Conservation (phyloP, 768 basidiomycete species). For the Termitomyces sp. region DNA sequence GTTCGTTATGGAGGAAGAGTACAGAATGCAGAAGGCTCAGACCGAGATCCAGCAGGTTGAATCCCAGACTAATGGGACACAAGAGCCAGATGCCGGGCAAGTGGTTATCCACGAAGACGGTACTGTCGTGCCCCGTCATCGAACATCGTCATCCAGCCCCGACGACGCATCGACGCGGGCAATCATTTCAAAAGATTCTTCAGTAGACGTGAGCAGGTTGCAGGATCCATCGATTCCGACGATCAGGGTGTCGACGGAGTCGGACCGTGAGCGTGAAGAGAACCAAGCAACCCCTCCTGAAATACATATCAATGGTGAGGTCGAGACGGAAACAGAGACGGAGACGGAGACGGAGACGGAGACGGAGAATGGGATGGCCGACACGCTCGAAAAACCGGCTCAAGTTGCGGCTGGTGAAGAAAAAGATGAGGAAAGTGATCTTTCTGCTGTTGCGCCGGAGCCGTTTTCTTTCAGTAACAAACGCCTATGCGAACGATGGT, state of each 20-base stretch:
- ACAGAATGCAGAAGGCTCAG: slow-evolving; percentile 91
- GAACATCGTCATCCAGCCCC: slow-evolving; percentile 15
- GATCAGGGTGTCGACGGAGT: slow-evolving; percentile 77
- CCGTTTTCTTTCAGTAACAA: slow-evolving; percentile 94
- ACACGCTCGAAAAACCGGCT: slow-evolving; percentile 39
- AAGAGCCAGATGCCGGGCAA: slow-evolving; percentile 27
- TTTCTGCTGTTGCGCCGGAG: slow-evolving; percentile 39
- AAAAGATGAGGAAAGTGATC: slow-evolving; percentile 31
- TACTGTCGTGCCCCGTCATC: slow-evolving; percentile 29
- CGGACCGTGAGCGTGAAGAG: slow-evolving; percentile 42
- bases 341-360: slow-evolving; percentile 15
- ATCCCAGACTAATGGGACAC: slow-evolving; percentile 19
- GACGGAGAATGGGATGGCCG: slow-evolving; percentile 25
- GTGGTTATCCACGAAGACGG: slow-evolving; percentile 65
- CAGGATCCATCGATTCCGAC: slow-evolving; percentile 39
- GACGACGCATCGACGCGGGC: slow-evolving; percentile 73
- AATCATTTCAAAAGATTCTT: slow-evolving; percentile 38
- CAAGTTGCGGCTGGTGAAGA: slow-evolving; percentile 50
- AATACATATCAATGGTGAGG: slow-evolving; percentile 25
- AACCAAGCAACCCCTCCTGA: slow-evolving; percentile 16
- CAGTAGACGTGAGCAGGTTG: slow-evolving; percentile 21
- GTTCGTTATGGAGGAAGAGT: slow-evolving; percentile 99
- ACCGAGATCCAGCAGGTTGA: slow-evolving; percentile 50
- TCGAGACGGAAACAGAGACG: slow-evolving; percentile 14
- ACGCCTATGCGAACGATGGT: slow-evolving; percentile 93